These are phyloP conservation scores for Endogone sp. DNA, from an alignment of 192 early-diverging fungal species.

Conservation along the genomic window DNA sequence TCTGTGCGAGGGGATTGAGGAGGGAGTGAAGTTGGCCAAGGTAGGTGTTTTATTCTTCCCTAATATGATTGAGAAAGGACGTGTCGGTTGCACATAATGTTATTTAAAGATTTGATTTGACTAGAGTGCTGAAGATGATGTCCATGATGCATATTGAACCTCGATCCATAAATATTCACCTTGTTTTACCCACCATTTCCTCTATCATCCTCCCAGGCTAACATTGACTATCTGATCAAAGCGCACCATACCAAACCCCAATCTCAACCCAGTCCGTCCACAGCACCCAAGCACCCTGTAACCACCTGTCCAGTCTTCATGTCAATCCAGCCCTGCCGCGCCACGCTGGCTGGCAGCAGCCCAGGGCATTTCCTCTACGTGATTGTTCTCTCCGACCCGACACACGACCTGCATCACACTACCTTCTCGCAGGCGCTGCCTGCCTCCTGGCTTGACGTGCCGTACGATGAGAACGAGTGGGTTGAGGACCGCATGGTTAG, in stretches of 20 bases:
- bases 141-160: too few species aligned
- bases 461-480: conserved; percentile 64
- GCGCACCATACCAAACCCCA: conserved; percentile 34
- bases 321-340: conserved; percentile 51
- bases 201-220: too few species aligned
- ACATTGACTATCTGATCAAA: conserved; percentile 53
- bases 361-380: conserved; percentile 29
- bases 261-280: neutral
- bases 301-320: conserved; percentile 56
- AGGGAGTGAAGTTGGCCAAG: conserved; percentile 52
- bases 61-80: too few species aligned
- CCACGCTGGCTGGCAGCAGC: conserved; percentile 28
- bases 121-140: too few species aligned
- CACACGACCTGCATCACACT: conserved; percentile 45
- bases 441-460: conserved; percentile 49
- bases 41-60: too few species aligned
- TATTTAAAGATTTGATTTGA: neutral
- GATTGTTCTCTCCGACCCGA: conserved; percentile 47
- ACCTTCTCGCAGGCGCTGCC: conserved; percentile 52
- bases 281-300: conserved; percentile 15
- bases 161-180: too few species aligned
- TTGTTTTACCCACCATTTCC: too few species aligned
- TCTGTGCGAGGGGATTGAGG: conserved; percentile 50
- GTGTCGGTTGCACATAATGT: neutral
- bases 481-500: conserved; percentile 55